Conservation (phyloP, 2,329 filamentous ascomycete genomes). For the Lasiodiplodia citricola region DNA sequence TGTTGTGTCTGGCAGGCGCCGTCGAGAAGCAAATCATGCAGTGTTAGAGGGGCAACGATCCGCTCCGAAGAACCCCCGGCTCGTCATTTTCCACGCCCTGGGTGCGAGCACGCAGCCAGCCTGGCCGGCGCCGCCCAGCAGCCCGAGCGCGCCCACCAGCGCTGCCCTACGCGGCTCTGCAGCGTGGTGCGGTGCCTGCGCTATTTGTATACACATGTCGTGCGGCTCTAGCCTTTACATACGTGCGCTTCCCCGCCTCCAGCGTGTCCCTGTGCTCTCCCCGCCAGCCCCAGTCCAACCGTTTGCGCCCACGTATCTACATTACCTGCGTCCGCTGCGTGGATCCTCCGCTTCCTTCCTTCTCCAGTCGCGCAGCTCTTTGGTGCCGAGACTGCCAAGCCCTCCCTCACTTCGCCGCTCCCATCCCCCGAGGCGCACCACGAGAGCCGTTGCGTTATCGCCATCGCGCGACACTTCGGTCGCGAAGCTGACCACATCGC, state of each 20-base stretch:
- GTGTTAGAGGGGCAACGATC: constrained; percentile 22
- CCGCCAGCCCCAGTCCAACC: constrained; percentile 17
- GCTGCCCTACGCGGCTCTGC: constrained; percentile 9
- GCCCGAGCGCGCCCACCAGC: constrained; percentile 9
- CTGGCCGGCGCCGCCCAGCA: constrained; percentile 5
- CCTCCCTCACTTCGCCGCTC: constrained; percentile 80
- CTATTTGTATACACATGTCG: constrained; percentile 10
- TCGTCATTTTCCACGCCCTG: constrained; percentile 7
- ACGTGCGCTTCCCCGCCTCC: background rate
- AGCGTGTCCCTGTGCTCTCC: constrained; percentile 11
- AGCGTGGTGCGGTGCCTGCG: background rate
- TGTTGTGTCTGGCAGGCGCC: constrained; percentile 24
- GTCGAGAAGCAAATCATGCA: constrained; percentile 25
- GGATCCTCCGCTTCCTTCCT: constrained; percentile 82
- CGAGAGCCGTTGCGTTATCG: constrained; percentile 69
- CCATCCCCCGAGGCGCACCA: constrained; percentile 69
- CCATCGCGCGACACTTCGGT: constrained; percentile 75
- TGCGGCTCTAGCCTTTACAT: constrained; percentile 5
- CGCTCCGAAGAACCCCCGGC: constrained; percentile 1
- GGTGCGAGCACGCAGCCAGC: background rate
- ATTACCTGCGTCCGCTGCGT: constrained; percentile 59
- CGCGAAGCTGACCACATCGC: constrained; percentile 81
- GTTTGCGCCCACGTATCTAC: constrained; percentile 11
- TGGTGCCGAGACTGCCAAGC: constrained; percentile 85
- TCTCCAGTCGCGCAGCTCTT: constrained; percentile 86